Base-by-base conservation (phyloP, 371 early-diverging fungal genomes). In the Phascolomyces articulosus region DNA sequence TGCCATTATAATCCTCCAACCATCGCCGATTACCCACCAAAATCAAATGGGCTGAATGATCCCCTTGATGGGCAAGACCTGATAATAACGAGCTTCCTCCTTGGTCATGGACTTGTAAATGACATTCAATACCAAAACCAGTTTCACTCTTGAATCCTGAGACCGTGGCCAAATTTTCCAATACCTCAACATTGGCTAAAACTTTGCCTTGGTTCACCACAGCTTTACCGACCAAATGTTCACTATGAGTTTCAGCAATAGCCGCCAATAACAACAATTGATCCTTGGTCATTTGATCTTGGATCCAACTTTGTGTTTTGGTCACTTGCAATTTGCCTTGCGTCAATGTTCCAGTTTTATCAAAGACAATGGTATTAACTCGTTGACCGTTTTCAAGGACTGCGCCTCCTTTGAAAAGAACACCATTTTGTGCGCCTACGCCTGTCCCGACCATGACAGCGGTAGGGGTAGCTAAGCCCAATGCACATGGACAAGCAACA, bases 401-500 rank as follows among this genome's bases (percentile, higher is more conserved):
- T 27, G 75, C 85, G 4, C 93, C 95, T 24, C 93, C 90, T 70
- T 96, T 96, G 77, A 96, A 95, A 53, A 96, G 68, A 21, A 96
- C 94, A 24, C 95, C 96, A 31, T 89, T 75, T 71, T 95, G 87
- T 10, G 98, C 98, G 26, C 96, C 96, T 2, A 98, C 89, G 21
- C 98, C 98, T 0, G 97, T 97, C 23, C 98, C 98, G 4, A 97
- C 98, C 98, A 98, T 98, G 38, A 98, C 95, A 0, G 98, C 98
- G 0, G 98, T 98, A 15, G 98, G 98, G 0, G 95, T 96, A 40
- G 96, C 93, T 41, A 98, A 83, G 1, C 98, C 98, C 16, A 98
- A 77, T 1, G 98, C 96, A 77, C 98, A 98, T 21, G 98, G 98
- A 66, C 98, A 98, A 20, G 98, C 96, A 1, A 98, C 97, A 15